Percentiles rank a stretch among this genome's conserved stretches.
Evolutionary conservation across 257 asterid genomes (phyloP).

Genomic region (Rubia yunnanensis): DNA sequence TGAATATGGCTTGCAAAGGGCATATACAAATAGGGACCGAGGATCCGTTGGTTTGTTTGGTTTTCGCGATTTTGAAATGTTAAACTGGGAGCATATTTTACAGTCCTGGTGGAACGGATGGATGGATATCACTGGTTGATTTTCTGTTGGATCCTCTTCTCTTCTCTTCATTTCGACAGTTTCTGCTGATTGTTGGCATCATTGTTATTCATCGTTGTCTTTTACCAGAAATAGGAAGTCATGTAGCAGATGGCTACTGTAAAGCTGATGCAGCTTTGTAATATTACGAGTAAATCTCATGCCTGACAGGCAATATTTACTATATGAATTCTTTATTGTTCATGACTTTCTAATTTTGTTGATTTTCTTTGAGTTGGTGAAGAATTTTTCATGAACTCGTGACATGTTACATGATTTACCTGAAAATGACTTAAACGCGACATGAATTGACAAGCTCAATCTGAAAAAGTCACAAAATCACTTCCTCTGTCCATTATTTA

Average conservation of each 20-base stretch:
- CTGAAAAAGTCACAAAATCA: too few relatives aligned
- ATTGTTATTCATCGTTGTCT: constrained; percentile 18
- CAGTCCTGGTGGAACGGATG: neutral
- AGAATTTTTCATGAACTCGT: neutral
- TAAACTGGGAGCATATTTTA: constrained; percentile 15
- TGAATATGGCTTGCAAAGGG: constrained; percentile 16
- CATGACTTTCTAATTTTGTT: neutral
- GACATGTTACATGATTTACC: neutral
- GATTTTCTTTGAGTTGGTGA: neutral
- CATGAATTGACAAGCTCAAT: too few relatives aligned
- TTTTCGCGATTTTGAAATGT: constrained; percentile 4
- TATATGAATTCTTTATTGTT: constrained; percentile 9
- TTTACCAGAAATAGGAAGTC: constrained; percentile 15
- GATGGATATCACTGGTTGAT: constrained; percentile 10
- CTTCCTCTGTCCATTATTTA: too few relatives aligned
- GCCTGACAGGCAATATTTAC: constrained; percentile 12
- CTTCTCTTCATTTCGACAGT: constrained; percentile 4
- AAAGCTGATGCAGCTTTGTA: constrained; percentile 27
- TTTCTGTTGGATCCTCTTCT: constrained; percentile 13
- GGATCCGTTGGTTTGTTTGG: constrained; percentile 12
- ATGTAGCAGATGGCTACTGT: constrained; percentile 27
- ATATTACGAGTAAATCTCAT: constrained; percentile 20
- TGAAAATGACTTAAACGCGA: neutral
- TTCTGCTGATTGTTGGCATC: constrained; percentile 18
- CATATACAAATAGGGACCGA: constrained; percentile 4